These are phyloP conservation scores for Kwoniella heveanensis DNA, from an alignment of 768 basidiomycete genomes.

Conservation along the genomic window DNA sequence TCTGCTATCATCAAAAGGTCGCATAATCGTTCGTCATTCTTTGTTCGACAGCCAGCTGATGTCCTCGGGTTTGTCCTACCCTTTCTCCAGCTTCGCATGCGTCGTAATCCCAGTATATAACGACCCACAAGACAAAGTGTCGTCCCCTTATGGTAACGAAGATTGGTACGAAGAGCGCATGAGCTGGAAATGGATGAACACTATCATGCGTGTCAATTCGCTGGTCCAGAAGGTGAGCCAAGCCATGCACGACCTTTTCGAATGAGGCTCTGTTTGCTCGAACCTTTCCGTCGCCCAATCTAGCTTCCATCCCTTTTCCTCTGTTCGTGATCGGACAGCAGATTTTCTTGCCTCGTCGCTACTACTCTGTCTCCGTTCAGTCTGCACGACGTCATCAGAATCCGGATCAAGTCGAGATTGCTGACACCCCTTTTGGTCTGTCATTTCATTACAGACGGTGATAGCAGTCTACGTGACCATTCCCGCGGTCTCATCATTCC, in stretches of 20 bases:
- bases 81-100: slow-evolving; percentile 76
- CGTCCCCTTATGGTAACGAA: slow-evolving; percentile 69
- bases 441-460: slow-evolving; percentile 66
- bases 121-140: slow-evolving; percentile 69
- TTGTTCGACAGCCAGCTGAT: neutral
- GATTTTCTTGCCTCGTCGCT: no score
- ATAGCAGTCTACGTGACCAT: slow-evolving; percentile 90
- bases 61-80: neutral
- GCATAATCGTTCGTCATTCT: no score
- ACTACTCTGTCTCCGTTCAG: no score
- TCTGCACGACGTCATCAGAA: no score
- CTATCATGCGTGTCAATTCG: slow-evolving; percentile 91
- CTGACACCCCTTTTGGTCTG: neutral
- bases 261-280: no score
- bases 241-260: no score
- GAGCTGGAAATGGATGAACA: slow-evolving; percentile 94
- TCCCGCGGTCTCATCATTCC: slow-evolving; percentile 62
- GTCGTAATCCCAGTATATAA: slow-evolving; percentile 90
- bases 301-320: no score
- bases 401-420: no score
- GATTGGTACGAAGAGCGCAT: slow-evolving; percentile 63
- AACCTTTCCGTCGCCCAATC: no score
- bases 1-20: no score
- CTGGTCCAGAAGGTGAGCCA: slow-evolving; percentile 94
- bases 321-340: no score